These are phyloP conservation scores for Ophiostoma australiae DNA, from an alignment of 2,329 filamentous ascomycete genomes.

Conservation along the genomic window DNA sequence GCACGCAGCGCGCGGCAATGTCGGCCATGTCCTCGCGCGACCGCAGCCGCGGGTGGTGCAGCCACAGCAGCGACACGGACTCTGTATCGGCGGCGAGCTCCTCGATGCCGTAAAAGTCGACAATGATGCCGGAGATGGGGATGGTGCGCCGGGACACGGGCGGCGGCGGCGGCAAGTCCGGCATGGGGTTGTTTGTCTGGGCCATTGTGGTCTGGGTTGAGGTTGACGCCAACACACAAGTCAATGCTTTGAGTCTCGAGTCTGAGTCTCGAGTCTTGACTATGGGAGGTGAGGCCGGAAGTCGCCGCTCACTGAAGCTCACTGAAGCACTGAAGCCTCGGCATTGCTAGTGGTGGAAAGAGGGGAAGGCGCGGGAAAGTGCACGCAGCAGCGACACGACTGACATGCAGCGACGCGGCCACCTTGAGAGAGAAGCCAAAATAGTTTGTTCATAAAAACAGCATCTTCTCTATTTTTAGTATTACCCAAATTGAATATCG, in stretches of 20 bases:
- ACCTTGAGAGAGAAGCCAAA: background rate
- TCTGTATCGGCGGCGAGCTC: conserved; percentile 54
- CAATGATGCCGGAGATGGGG: conserved; percentile 71
- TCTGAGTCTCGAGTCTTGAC: background rate
- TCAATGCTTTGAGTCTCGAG: background rate
- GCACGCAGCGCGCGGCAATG: conserved; percentile 63
- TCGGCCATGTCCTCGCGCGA: conserved; percentile 68
- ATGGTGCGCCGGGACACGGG: conserved; percentile 60
- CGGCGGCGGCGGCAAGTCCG: conserved; percentile 38
- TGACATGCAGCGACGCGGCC: background rate
- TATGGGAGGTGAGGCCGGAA: background rate
- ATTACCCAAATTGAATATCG: background rate
- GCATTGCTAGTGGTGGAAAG: background rate
- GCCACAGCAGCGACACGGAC: conserved; percentile 76
- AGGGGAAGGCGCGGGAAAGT: background rate
- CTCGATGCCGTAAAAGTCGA: conserved; percentile 73
- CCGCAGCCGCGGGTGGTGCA: conserved; percentile 74
- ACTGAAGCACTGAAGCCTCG: conserved; percentile 4
- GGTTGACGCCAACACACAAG: background rate
- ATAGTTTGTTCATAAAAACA: background rate
- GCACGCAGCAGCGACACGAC: background rate
- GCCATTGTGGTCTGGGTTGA: conserved; percentile 19
- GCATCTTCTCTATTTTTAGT: background rate
- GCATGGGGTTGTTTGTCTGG: conserved; percentile 23
- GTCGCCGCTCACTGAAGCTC: conserved; percentile 7